phyloP scores from a whole-genome alignment of 805 yeast genomes.

The Candida chauliodis region DNA sequence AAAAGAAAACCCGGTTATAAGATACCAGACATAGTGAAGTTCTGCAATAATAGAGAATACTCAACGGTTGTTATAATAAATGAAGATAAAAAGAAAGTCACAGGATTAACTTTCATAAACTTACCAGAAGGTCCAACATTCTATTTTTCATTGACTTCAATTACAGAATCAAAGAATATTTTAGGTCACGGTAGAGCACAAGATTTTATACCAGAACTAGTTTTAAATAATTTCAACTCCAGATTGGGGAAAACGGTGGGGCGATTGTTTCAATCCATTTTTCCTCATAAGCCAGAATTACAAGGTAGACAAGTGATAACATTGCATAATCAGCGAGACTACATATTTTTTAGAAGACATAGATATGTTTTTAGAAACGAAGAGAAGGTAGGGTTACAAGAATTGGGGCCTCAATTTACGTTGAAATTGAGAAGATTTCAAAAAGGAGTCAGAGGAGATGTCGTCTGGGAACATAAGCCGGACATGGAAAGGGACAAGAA shows the following conservation, averaged over 20 bases:
- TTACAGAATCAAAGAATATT: constrained; percentile 70
- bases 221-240: constrained; percentile 88
- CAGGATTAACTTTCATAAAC: constrained; percentile 89
- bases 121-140: constrained; percentile 95
- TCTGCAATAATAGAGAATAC: constrained; percentile 77
- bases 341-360: constrained; percentile 91
- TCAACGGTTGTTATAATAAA: constrained; percentile 87
- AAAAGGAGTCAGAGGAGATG: constrained; percentile 85
- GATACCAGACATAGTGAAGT: constrained; percentile 82
- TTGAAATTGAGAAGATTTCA: constrained; percentile 83
- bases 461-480: constrained; percentile 94
- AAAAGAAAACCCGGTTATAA: constrained; percentile 85
- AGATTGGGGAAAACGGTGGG: constrained; percentile 93
- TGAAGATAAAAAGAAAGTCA: constrained; percentile 90
- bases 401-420: constrained; percentile 95
- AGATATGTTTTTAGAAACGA: constrained; percentile 86
- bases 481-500: constrained; percentile 96
- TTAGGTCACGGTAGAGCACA: constrained; percentile 90
- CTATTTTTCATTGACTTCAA: constrained; percentile 80
- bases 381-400: constrained; percentile 91
- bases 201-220: constrained; percentile 85
- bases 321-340: constrained; percentile 94
- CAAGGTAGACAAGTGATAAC: constrained; percentile 96
- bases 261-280: constrained; percentile 81
- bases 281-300: constrained; percentile 91